Evolutionary conservation across 2,329 filamentous ascomycete genomes (phyloP).

Genomic region (Dothistroma pini): DNA sequence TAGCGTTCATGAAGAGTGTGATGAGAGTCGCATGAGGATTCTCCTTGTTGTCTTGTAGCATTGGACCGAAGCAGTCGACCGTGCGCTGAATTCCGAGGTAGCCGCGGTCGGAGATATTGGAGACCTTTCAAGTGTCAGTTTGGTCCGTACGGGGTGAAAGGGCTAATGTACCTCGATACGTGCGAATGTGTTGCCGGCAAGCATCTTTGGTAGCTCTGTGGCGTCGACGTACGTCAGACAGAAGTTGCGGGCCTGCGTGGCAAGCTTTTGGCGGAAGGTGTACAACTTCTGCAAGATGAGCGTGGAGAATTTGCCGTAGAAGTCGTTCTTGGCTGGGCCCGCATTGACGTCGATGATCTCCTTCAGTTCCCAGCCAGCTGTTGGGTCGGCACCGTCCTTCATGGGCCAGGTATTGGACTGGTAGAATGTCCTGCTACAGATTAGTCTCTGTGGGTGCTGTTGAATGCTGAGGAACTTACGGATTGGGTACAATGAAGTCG

Average conservation of each 20-base stretch:
- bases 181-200: constrained; percentile 28
- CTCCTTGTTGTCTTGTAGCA: constrained; percentile 33
- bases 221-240: constrained; percentile 31
- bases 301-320: constrained; percentile 41
- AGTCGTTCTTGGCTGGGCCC: constrained; percentile 31
- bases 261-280: constrained; percentile 32
- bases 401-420: constrained; percentile 37
- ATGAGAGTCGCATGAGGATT: constrained; percentile 43
- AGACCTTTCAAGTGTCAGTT: constrained; percentile 29
- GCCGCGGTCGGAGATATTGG: constrained; percentile 40
- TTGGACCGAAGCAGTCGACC: constrained; percentile 30
- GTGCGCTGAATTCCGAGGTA: constrained; percentile 33
- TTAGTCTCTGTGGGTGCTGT: constrained; percentile 1
- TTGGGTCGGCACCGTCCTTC: constrained; percentile 37
- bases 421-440: constrained; percentile 36
- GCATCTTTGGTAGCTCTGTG: constrained; percentile 24
- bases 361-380: constrained; percentile 36
- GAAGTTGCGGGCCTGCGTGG: constrained; percentile 26
- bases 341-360: constrained; percentile 31
- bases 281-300: constrained; percentile 33
- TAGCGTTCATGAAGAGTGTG: constrained; percentile 42
- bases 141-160: not conserved
- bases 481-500: constrained; percentile 40
- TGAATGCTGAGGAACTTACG: constrained; percentile 33
- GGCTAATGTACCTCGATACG: constrained; percentile 39